A percentile compares a stretch with the other conserved stretches of the same genome.
Evolutionary conservation across 441 rosid genomes (phyloP).

Genomic region (Erodium texanum): DNA sequence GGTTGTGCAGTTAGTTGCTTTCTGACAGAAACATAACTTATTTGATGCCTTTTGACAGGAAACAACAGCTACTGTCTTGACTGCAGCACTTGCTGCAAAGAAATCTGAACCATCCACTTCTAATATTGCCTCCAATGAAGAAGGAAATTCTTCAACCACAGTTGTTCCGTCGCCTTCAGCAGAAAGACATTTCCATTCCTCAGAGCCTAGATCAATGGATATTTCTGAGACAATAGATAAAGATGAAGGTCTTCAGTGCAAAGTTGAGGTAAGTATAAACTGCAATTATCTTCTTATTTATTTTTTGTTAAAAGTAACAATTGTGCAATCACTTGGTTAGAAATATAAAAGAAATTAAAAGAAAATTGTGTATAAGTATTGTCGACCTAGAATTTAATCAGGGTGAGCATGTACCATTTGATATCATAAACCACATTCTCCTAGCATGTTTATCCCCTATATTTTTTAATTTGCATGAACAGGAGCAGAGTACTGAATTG

Average conservation of each 20-base stretch:
- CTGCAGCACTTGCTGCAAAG: conserved; percentile 62
- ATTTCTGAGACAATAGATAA: conserved; percentile 29
- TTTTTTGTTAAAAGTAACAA: background rate
- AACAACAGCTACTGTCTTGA: conserved; percentile 58
- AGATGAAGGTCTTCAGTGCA: conserved; percentile 17
- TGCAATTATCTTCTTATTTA: background rate
- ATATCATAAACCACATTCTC: no score
- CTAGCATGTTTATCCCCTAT: no score
- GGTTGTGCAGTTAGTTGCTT: background rate
- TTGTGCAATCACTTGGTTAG: background rate
- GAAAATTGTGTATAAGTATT: background rate
- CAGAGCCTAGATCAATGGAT: conserved; percentile 25
- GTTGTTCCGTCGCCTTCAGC: conserved; percentile 27
- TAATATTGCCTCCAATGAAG: conserved; percentile 24
- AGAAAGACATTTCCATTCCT: conserved; percentile 22
- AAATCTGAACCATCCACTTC: conserved; percentile 38
- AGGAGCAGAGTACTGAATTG: conserved; percentile 21
- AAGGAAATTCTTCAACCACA: conserved; percentile 37
- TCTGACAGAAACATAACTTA: background rate
- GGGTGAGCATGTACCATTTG: background rate
- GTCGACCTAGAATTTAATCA: background rate
- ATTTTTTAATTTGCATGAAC: conserved; percentile 8
- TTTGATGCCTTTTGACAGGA: conserved; percentile 38
- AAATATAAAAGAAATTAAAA: no score
- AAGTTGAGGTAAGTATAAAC: conserved; percentile 33